A percentile compares a stretch with the other conserved stretches of the same genome.
phyloP scores from a whole-genome alignment of 352 stramenopile genomes.

The Aphanomyces invadans region DNA sequence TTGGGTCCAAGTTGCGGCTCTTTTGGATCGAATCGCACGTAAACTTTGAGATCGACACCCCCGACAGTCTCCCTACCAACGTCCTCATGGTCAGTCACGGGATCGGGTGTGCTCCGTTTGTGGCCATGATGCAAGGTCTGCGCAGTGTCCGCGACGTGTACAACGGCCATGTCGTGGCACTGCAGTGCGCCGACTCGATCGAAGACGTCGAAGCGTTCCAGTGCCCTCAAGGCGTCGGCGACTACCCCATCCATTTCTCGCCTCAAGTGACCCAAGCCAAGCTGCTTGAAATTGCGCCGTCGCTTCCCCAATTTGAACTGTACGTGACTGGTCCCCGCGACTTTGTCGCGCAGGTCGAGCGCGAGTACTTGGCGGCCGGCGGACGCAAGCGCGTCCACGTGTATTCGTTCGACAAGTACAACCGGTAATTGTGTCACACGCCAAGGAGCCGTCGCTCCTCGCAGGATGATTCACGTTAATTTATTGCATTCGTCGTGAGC shows the following conservation, averaged over 20 bases:
- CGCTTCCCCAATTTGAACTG: background rate
- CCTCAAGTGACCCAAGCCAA: background rate
- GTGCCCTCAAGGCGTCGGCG: background rate
- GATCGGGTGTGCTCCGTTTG: slow-evolving; percentile 1
- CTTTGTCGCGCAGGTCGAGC: slow-evolving; percentile 5
- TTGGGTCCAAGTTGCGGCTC: background rate
- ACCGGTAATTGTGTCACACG: background rate
- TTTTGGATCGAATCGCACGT: slow-evolving; percentile 4
- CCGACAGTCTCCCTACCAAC: background rate
- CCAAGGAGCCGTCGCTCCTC: too few relatives aligned
- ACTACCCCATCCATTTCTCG: slow-evolving; percentile 1
- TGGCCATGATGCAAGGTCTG: slow-evolving; percentile 19
- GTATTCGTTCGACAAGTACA: slow-evolving; percentile 1
- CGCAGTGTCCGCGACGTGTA: background rate
- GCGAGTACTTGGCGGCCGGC: background rate
- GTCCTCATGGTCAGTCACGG: slow-evolving; percentile 15
- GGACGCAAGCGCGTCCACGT: slow-evolving; percentile 7
- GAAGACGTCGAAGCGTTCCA: slow-evolving; percentile 4
- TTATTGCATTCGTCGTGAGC: background rate
- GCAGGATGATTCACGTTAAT: background rate
- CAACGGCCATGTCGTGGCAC: slow-evolving; percentile 6
- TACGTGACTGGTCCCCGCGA: background rate
- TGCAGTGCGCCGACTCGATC: slow-evolving; percentile 11
- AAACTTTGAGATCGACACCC: slow-evolving; percentile 19
- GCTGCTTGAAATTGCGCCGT: background rate